Evolutionary conservation across 345 rosid species (phyloP).

Genomic region (Cardiospermum halicacabum): DNA sequence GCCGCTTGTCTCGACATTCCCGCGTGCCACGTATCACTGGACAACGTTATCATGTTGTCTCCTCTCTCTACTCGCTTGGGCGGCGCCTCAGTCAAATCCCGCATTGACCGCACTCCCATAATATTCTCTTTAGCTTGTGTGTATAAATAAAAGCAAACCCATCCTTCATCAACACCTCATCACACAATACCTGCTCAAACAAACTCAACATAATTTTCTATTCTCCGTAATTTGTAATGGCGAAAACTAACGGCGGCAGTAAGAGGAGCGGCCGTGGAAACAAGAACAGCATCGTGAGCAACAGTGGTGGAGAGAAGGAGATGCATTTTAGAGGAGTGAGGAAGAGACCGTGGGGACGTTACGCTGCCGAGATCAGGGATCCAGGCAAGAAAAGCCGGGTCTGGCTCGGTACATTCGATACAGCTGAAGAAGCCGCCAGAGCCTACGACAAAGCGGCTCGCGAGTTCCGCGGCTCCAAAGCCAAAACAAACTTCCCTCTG

Average conservation of each 20-base stretch:
- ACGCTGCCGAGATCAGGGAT: slow-evolving; percentile 96
- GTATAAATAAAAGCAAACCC: neutral
- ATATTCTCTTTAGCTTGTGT: neutral
- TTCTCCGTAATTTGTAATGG: no score
- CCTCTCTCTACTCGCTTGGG: slow-evolving; percentile 25
- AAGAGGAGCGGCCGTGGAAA: neutral
- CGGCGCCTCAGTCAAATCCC: slow-evolving; percentile 43
- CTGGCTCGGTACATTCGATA: slow-evolving; percentile 91
- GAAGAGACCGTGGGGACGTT: slow-evolving; percentile 96
- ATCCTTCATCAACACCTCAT: no score
- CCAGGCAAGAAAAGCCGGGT: slow-evolving; percentile 75
- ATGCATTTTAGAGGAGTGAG: slow-evolving; percentile 70
- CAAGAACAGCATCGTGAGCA: neutral
- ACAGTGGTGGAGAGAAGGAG: slow-evolving; percentile 1
- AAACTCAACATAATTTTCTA: no score
- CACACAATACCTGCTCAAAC: no score
- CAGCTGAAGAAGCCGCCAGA: slow-evolving; percentile 88
- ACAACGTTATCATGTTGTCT: slow-evolving; percentile 31
- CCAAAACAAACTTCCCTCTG: slow-evolving; percentile 62
- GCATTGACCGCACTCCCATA: slow-evolving; percentile 25
- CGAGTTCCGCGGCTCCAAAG: slow-evolving; percentile 56
- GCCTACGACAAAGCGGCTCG: slow-evolving; percentile 85
- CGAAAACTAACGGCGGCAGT: neutral
- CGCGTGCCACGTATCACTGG: slow-evolving; percentile 45
- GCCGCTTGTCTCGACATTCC: slow-evolving; percentile 38